Conservation (phyloP, 495 filamentous ascomycete species). For the Aspergillus saccharolyticus region DNA sequence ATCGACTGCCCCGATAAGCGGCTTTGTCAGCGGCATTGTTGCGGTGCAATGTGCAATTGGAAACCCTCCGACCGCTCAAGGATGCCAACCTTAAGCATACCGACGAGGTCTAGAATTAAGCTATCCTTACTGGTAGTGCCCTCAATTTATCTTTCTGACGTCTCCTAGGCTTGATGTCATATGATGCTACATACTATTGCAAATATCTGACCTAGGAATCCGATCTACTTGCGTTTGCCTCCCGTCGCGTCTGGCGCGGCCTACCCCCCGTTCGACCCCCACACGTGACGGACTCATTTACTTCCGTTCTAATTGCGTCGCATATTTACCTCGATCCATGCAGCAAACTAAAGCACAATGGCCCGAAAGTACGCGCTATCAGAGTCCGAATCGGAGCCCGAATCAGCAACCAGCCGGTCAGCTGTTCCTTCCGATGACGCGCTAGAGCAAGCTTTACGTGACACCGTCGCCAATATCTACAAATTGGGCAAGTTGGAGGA, state of each 20-base stretch:
- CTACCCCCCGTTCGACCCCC: background rate
- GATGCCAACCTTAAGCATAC: conserved; percentile 6
- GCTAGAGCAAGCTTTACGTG: conserved; percentile 53
- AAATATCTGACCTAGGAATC: too few relatives aligned
- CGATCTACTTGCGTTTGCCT: background rate
- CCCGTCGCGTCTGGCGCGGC: background rate
- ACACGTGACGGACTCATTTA: background rate
- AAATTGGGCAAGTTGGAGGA: conserved; percentile 51
- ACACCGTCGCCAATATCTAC: conserved; percentile 55
- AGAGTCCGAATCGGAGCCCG: conserved; percentile 30
- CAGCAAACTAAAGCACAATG: conserved; percentile 21
- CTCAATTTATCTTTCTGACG: too few relatives aligned
- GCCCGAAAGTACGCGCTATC: conserved; percentile 31
- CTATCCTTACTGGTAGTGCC: too few relatives aligned
- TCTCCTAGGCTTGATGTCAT: too few relatives aligned
- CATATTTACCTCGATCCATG: background rate
- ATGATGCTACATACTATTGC: too few relatives aligned
- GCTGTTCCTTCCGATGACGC: conserved; percentile 28
- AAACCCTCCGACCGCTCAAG: conserved; percentile 5
- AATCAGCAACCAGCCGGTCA: conserved; percentile 23
- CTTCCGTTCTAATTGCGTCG: background rate
- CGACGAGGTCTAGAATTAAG: too few relatives aligned
- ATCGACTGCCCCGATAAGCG: background rate
- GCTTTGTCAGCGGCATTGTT: conserved; percentile 14
- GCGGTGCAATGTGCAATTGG: background rate